phyloP scores from a whole-genome alignment of 129 eudicot species.

The Artemisia tridentata region DNA sequence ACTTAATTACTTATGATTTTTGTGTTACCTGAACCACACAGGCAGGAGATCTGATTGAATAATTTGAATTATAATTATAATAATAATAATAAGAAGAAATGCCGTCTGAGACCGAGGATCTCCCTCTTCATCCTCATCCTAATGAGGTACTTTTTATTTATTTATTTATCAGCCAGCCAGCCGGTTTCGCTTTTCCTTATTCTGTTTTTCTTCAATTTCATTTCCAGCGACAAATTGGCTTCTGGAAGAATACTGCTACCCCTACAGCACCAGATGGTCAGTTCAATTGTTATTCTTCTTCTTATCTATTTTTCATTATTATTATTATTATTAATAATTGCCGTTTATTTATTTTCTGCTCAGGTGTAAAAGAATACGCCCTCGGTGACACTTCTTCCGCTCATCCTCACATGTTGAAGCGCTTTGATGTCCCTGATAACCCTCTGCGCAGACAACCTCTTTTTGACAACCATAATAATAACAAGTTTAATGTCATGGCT shows the following conservation, averaged over 20 bases:
- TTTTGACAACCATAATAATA: slow-evolving; percentile 32
- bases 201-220: not conserved
- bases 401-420: slow-evolving; percentile 46
- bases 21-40: too few relatives aligned
- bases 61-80: too few relatives aligned
- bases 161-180: not conserved
- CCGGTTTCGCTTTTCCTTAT: not conserved
- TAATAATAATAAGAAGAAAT: too few relatives aligned
- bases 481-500: slow-evolving; percentile 45
- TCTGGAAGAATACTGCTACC: slow-evolving; percentile 38
- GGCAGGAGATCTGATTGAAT: too few relatives aligned
- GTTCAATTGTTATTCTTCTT: not conserved
- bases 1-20: too few relatives aligned
- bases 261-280: slow-evolving; percentile 30
- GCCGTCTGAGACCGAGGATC: too few relatives aligned
- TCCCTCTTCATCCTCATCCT: too few relatives aligned
- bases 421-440: slow-evolving; percentile 37
- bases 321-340: not conserved
- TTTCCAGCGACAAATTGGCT: slow-evolving; percentile 71
- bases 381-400: slow-evolving; percentile 39
- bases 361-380: slow-evolving; percentile 49
- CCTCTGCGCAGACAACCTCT: slow-evolving; percentile 34
- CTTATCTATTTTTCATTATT: not conserved
- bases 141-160: not conserved
- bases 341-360: not conserved